Evolutionary conservation across 768 basidiomycete species (phyloP).

Genomic region (Amanita molliuscula): DNA sequence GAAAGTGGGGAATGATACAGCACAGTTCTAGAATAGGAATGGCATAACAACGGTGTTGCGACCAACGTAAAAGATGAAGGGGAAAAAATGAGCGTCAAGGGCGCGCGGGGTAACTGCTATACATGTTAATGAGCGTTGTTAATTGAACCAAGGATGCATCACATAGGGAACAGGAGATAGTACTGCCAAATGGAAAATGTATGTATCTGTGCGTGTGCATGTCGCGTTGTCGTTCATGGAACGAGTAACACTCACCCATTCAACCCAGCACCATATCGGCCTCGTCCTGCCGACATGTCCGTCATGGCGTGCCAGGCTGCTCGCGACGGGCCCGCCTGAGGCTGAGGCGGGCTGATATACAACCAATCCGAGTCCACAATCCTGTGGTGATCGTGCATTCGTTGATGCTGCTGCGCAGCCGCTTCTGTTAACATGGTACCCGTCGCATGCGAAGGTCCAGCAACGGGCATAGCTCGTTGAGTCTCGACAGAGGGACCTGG

Average conservation of each 20-base stretch:
- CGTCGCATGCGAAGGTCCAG: background rate
- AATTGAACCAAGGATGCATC: background rate
- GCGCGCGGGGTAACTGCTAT: conserved; percentile 4
- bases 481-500: background rate
- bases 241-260: background rate
- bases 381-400: background rate
- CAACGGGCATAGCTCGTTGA: background rate
- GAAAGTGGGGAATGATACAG: background rate
- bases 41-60: conserved; percentile 1
- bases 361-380: conserved; percentile 6
- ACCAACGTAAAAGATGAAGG: background rate
- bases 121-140: background rate
- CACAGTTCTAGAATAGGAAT: conserved; percentile 2
- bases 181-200: background rate
- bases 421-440: conserved; percentile 1
- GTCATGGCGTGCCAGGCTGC: background rate
- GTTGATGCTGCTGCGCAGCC: conserved; percentile 1
- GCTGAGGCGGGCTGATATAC: background rate
- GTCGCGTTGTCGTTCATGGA: background rate
- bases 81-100: background rate
- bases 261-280: conserved; percentile 5
- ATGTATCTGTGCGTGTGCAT: background rate
- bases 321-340: conserved; percentile 2
- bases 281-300: background rate
- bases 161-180: background rate